Evolutionary conservation across 306 rosid species (phyloP), one percentile per base, ranked within the genome.

Genomic region (Cicer arietinum): DNA sequence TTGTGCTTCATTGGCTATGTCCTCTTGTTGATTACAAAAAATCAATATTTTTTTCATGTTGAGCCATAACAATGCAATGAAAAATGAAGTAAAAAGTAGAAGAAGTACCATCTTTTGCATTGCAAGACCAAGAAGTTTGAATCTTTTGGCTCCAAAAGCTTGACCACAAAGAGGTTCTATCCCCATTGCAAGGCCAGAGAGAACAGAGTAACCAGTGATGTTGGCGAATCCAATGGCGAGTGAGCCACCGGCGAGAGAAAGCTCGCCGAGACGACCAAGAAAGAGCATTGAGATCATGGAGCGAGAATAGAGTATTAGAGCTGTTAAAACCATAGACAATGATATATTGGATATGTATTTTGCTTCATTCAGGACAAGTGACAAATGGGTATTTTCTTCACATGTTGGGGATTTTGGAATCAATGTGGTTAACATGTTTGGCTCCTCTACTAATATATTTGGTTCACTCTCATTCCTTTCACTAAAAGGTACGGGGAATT

Each of bases 151-250:
- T 0, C 86, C 86, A 8, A 79, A 79, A 37, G 86, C 83, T 11
- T 83, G 86, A 0, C 54, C 78, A 20, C 86, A 83, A 3, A 83
- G 64, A 43, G 86, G 84, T 17, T 83, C 86, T 81, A 83, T 83
- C 0, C 86, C 86, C 72, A 71, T 79, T 83, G 86, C 80, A 1
- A 83, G 86, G 52, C 86, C 86, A 1, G 86, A 79, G 81, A 83
- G 86, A 58, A 83, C 59, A 13, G 83, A 83, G 75, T 83, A 75
- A 3, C 78, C 86, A 0, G 86, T 79, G 67, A 83, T 79, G 71
- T 83, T 79, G 13, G 86, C 86, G 20, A 83, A 83, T 1, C 76
- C 84, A 1, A 83, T 30, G 73, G 86, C 86, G 1, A 83, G 59
- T 6, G 86, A 83, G 7, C 86, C 86, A 6, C 81, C 84, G 7